phyloP scores from a whole-genome alignment of 345 rosid genomes.

The Viola odorata region DNA sequence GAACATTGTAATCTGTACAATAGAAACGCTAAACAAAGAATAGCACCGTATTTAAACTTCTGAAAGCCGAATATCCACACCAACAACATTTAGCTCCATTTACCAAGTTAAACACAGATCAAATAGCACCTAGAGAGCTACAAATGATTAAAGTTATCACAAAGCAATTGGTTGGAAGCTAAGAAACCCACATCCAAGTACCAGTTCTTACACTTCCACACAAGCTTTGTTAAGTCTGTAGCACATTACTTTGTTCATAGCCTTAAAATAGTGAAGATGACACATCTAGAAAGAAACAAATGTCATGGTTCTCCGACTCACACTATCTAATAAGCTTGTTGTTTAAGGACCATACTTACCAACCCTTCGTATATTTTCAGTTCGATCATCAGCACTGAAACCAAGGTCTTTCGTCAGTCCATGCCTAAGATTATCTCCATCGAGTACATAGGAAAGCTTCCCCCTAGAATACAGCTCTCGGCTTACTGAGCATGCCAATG shows the following conservation, averaged over 20 bases:
- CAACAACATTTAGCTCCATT: too few species aligned
- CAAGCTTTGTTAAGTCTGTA: background rate
- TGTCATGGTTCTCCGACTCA: background rate
- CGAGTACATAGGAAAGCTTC: conserved; percentile 76
- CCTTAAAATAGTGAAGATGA: background rate
- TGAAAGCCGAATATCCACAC: too few species aligned
- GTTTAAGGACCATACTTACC: conserved; percentile 44
- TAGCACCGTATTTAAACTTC: too few species aligned
- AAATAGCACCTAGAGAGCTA: too few species aligned
- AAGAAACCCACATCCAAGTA: conserved; percentile 8
- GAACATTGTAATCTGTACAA: too few species aligned
- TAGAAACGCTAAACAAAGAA: too few species aligned
- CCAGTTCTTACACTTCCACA: background rate
- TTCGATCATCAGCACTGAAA: conserved; percentile 80
- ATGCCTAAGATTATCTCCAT: conserved; percentile 88
- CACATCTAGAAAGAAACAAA: background rate
- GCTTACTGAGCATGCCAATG: conserved; percentile 73
- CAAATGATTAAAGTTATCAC: too few species aligned
- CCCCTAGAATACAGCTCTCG: conserved; percentile 59
- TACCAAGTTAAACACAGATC: too few species aligned
- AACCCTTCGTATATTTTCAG: conserved; percentile 86
- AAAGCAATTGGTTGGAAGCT: background rate
- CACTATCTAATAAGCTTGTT: background rate
- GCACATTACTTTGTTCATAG: background rate
- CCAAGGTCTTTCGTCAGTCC: conserved; percentile 83